Percentiles rank a stretch among this genome's conserved stretches.
Conservation (phyloP, 129 eudicot species). For the Helichrysum umbraculigerum region DNA sequence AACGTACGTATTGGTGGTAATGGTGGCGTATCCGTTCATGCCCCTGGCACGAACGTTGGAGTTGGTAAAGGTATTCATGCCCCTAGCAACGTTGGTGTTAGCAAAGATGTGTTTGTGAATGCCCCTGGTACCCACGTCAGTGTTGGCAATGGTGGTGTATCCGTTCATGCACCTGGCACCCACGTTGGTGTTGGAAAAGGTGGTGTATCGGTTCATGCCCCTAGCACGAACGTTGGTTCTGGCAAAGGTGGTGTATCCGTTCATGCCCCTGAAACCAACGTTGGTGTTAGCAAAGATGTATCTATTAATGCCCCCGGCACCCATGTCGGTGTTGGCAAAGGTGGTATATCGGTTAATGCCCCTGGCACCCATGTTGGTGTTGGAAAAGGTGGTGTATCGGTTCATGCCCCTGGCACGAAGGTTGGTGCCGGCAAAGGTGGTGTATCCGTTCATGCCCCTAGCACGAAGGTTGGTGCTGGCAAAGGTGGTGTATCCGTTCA, state of each 20-base stretch:
- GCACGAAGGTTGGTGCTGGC: conserved; percentile 10
- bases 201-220: conserved; percentile 34
- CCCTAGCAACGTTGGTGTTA: neutral
- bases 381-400: conserved; percentile 36
- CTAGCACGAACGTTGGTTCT: conserved; percentile 11
- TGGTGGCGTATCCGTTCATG: conserved; percentile 38
- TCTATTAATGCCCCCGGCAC: conserved; percentile 26
- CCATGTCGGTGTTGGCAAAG: conserved; percentile 20
- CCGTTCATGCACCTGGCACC: conserved; percentile 33
- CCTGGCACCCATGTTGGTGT: conserved; percentile 31
- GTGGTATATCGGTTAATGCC: conserved; percentile 33
- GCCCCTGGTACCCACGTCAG: conserved; percentile 13
- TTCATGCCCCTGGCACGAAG: conserved; percentile 29
- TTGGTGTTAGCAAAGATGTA: conserved; percentile 25
- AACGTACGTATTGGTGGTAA: conserved; percentile 19
- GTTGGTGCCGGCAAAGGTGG: conserved; percentile 2
- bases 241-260: conserved; percentile 35
- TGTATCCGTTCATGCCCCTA: conserved; percentile 29
- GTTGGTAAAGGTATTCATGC: conserved; percentile 27
- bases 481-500: conserved; percentile 33
- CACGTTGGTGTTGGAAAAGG: conserved; percentile 25
- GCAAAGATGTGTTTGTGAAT: neutral
- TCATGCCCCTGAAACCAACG: conserved; percentile 14
- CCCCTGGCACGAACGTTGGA: conserved; percentile 17
- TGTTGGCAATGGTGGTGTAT: conserved; percentile 35